phyloP scores from a whole-genome alignment of 108 stramenopile species.

The Epipyxis sp. region DNA sequence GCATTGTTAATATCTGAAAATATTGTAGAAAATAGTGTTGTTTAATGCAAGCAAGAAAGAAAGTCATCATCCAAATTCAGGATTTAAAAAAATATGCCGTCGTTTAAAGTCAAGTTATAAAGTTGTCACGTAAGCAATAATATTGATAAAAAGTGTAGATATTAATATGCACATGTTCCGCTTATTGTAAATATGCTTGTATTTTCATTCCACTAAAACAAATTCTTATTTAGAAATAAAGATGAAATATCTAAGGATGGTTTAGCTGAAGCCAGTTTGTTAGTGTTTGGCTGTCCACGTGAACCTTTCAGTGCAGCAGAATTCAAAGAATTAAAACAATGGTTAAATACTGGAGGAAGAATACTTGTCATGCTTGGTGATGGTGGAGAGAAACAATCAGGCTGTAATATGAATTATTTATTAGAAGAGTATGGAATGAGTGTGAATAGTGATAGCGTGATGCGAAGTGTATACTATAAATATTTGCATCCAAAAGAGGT shows the following conservation, averaged over 20 bases:
- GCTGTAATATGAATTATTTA: conserved; percentile 69
- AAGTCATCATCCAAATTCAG: conserved; percentile 58
- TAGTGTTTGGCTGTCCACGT: conserved; percentile 61
- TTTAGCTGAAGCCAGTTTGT: conserved; percentile 38
- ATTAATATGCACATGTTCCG: background rate
- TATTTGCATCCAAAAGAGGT: conserved; percentile 75
- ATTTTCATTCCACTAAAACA: background rate
- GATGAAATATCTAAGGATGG: conserved; percentile 43
- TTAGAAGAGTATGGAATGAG: conserved; percentile 64
- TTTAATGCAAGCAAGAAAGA: conserved; percentile 67
- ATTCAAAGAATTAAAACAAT: conserved; percentile 51
- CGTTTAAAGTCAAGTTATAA: conserved; percentile 37
- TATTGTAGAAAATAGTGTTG: conserved; percentile 43
- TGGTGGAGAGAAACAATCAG: conserved; percentile 58
- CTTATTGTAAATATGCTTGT: background rate
- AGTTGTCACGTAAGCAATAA: conserved; percentile 17
- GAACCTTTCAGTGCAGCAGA: conserved; percentile 55
- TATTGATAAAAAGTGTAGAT: conserved; percentile 44
- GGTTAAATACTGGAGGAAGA: conserved; percentile 62
- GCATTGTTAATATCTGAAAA: no score
- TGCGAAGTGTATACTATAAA: conserved; percentile 66
- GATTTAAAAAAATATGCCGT: conserved; percentile 63
- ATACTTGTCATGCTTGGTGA: conserved; percentile 60
- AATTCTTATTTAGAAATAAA: conserved; percentile 36
- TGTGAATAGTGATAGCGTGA: conserved; percentile 58